A percentile compares a stretch with the other conserved stretches of the same genome.
Evolutionary conservation across 2,329 filamentous ascomycete genomes (phyloP).

Genomic region (Rhynchosporium agropyri): DNA sequence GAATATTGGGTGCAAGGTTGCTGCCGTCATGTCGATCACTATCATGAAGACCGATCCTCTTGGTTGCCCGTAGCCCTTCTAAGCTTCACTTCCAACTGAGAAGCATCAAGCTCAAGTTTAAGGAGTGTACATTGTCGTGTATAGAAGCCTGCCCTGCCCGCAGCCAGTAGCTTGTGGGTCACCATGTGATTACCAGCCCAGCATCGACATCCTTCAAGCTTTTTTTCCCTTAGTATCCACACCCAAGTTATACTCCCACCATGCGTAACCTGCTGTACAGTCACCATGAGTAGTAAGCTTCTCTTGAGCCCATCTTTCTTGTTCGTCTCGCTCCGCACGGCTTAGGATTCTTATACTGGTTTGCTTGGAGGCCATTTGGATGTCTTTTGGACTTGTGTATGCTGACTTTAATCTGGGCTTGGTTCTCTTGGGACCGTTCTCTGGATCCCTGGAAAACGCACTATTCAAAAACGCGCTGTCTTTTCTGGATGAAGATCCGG

Average conservation of each 20-base stretch:
- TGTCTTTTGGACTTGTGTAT: background rate
- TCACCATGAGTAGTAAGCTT: background rate
- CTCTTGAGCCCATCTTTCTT: slow-evolving; percentile 4
- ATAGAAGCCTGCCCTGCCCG: slow-evolving; percentile 5
- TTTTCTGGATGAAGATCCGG: background rate
- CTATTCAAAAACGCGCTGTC: no score
- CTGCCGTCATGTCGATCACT: no score
- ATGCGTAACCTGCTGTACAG: slow-evolving; percentile 4
- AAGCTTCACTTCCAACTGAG: background rate
- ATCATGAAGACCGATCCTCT: no score
- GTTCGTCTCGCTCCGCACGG: background rate
- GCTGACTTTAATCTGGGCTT: background rate
- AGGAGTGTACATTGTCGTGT: background rate
- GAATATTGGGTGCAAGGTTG: no score
- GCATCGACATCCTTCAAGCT: slow-evolving; percentile 8
- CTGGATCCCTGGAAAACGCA: background rate
- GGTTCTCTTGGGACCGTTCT: no score
- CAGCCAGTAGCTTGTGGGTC: background rate
- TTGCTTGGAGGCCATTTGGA: slow-evolving; percentile 14
- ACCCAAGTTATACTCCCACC: slow-evolving; percentile 5
- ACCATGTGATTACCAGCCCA: background rate
- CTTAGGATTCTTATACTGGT: background rate
- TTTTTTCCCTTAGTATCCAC: background rate
- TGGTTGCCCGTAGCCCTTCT: background rate
- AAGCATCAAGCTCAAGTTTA: background rate